These are phyloP conservation scores for Murraya koenigii DNA, from an alignment of 345 rosid genomes.

Conservation along the genomic window DNA sequence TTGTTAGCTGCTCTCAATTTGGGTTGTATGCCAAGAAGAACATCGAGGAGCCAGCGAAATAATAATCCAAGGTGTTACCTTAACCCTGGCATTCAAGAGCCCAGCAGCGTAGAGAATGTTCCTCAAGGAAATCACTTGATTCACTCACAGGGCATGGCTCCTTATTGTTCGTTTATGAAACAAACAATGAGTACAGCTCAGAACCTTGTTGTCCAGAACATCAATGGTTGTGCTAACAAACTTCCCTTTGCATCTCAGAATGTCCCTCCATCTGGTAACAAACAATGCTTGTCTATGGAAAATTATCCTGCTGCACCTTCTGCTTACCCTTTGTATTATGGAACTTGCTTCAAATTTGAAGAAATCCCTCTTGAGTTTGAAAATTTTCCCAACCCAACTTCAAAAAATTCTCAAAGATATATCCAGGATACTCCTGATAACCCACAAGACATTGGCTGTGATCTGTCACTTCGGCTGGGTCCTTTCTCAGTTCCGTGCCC, in stretches of 20 bases:
- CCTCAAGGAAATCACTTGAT: constrained; percentile 16
- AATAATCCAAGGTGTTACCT: constrained; percentile 48
- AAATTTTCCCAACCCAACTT: constrained; percentile 12
- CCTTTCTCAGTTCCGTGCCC: constrained; percentile 35
- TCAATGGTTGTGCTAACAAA: constrained; percentile 5
- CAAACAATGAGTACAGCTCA: constrained; percentile 14
- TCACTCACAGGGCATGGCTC: constrained; percentile 16
- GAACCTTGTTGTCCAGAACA: constrained; percentile 9
- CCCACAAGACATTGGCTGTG: constrained; percentile 40
- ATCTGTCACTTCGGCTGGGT: constrained; percentile 75
- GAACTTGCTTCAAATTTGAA: constrained; percentile 26
- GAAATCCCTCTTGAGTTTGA: constrained; percentile 23
- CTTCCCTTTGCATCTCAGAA: constrained; percentile 21
- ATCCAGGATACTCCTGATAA: constrained; percentile 9
- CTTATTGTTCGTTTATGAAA: constrained; percentile 23
- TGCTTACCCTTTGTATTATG: constrained; percentile 48
- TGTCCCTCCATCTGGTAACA: constrained; percentile 5
- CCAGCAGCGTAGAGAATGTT: constrained; percentile 12
- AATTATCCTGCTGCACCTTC: constrained; percentile 27
- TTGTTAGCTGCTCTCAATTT: constrained; percentile 67
- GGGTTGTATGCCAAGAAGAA: constrained; percentile 61
- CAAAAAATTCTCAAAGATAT: constrained; percentile 16
- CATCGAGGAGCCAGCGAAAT: constrained; percentile 61
- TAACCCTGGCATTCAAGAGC: constrained; percentile 28
- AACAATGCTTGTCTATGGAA: constrained; percentile 13